Conservation (phyloP, 75 land plant species). For the Selaginella tamariscina region DNA sequence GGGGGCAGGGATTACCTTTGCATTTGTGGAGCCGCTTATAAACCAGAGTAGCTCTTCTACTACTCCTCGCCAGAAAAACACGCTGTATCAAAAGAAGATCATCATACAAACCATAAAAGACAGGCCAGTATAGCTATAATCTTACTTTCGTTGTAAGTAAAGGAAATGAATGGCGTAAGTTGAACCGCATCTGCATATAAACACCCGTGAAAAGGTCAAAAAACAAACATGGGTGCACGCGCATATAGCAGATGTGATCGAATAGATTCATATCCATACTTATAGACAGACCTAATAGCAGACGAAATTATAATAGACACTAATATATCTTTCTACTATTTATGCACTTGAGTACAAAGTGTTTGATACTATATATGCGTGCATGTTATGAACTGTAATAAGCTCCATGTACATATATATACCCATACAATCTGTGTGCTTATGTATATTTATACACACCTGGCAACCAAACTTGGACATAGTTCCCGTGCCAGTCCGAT, state of each 20-base stretch:
- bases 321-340: background rate
- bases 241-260: too few species aligned
- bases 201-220: background rate
- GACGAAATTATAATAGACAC: background rate
- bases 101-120: background rate
- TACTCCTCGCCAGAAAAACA: constrained; percentile 90
- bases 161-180: constrained; percentile 78
- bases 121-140: background rate
- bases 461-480: constrained; percentile 99
- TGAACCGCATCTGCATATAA: constrained; percentile 75
- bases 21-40: constrained; percentile 96
- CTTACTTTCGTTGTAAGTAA: constrained; percentile 84
- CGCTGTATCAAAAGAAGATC: constrained; percentile 28
- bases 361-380: too few species aligned
- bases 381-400: too few species aligned
- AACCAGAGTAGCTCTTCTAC: constrained; percentile 98
- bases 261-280: too few species aligned
- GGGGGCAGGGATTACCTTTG: too few species aligned
- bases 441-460: too few species aligned
- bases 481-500: constrained; percentile 94
- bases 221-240: too few species aligned
- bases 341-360: too few species aligned
- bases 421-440: too few species aligned
- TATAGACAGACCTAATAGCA: background rate
- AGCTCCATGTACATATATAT: too few species aligned